phyloP scores from a whole-genome alignment of 1,139 yeast species.

The Magnusiomyces magnusii region DNA sequence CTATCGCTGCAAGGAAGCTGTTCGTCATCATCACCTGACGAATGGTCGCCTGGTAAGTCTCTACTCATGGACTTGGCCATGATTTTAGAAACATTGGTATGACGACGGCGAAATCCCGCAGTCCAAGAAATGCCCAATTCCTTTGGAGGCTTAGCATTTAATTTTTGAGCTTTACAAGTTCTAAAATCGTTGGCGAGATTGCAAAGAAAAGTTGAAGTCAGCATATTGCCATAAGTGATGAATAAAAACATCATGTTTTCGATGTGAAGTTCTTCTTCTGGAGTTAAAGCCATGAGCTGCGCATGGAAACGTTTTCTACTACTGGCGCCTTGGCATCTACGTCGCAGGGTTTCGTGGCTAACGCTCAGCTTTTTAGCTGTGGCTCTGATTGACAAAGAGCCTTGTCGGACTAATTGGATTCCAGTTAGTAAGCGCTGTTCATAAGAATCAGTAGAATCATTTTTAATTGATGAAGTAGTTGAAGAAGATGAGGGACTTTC shows the following conservation, averaged over 20 bases:
- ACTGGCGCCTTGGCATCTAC: slow-evolving; percentile 13
- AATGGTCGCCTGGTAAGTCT: slow-evolving; percentile 1
- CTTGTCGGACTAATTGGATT: slow-evolving; percentile 7
- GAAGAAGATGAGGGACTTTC: too few relatives aligned
- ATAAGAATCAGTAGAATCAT: neutral
- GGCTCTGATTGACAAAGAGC: slow-evolving; percentile 12
- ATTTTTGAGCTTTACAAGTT: slow-evolving; percentile 2
- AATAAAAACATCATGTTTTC: slow-evolving; percentile 10
- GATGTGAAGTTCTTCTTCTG: slow-evolving; percentile 7
- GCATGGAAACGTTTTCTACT: slow-evolving; percentile 13
- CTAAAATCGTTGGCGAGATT: slow-evolving; percentile 12
- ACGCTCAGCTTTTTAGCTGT: slow-evolving; percentile 13
- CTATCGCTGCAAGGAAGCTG: too few relatives aligned
- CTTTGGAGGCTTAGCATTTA: neutral
- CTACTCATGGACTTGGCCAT: slow-evolving; percentile 13
- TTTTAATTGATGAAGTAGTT: neutral
- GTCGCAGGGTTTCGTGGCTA: slow-evolving; percentile 13
- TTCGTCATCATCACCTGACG: too few relatives aligned
- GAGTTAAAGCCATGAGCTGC: slow-evolving; percentile 14
- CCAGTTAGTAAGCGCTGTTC: slow-evolving; percentile 11
- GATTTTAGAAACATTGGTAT: slow-evolving; percentile 6
- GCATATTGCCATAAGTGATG: slow-evolving; percentile 8
- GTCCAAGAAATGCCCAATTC: slow-evolving; percentile 14
- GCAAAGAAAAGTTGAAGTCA: slow-evolving; percentile 12
- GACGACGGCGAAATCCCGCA: slow-evolving; percentile 11